Base-by-base conservation (phyloP, 2,329 filamentous ascomycete genomes). In the Hirsutella thompsonii region DNA sequence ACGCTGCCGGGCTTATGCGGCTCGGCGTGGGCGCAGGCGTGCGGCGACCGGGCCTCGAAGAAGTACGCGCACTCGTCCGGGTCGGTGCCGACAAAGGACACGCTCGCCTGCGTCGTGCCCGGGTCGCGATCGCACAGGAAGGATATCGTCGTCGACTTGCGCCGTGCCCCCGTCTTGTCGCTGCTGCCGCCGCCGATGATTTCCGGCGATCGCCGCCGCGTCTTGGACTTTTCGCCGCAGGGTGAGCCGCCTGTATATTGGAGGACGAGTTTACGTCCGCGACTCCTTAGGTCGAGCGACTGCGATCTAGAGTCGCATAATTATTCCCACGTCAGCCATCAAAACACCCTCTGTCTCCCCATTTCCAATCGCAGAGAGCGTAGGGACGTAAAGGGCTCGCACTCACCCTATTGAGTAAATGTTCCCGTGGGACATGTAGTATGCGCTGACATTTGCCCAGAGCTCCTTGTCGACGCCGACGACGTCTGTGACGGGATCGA, bases 11-110 rank as follows among this genome's bases (percentile, higher is more conserved):
- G 70, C 57, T 83, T 85, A 58, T 83, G 78, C 43, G 81, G 78
- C 55, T 80, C 75, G 36, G 73, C 70, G 41, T 69, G 69, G 11
- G 73, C 69, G 52, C 92, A 98, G 10, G 89, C 90, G 49, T 87
- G 83, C 36, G 76, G 72, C 20, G 86, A 92, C 48, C 90, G 83
- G 38, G 89, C 81, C 60, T 96, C 89, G 66, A 98, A 98, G 62
- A 94, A 84, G 63, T 96, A 98, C 23, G 86, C 79, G 69, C 92
- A 98, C 45, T 93, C 82, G 56, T 96, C 89, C 33, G 85, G 81
- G 46, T 89, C 82, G 35, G 68, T 67, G 44, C 84, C 86, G 44
- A 96, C 81, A 58, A 94, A 98, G 18, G 85, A 87, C 30, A 92
- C 70, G 4, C 75, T 73, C 4, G 88, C 81, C 33, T 75, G 70